phyloP scores from a whole-genome alignment of 2,329 filamentous ascomycete genomes.

The Pseudogymnoascus sp. region DNA sequence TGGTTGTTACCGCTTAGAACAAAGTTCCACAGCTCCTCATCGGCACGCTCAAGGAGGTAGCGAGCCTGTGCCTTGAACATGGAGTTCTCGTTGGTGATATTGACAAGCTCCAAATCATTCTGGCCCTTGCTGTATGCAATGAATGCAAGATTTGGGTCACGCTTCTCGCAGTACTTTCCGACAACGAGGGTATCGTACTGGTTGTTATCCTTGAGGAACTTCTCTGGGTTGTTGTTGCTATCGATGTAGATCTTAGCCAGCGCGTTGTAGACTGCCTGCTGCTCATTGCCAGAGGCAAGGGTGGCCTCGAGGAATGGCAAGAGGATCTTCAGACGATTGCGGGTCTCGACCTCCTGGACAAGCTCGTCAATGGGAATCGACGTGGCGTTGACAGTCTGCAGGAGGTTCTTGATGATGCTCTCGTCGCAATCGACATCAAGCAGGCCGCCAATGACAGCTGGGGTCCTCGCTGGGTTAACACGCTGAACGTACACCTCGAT shows the following conservation, averaged over 20 bases:
- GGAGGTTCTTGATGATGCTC: conserved; percentile 84
- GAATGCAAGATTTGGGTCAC: conserved; percentile 89
- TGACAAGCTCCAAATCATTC: conserved; percentile 94
- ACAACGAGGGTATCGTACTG: conserved; percentile 87
- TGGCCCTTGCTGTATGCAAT: conserved; percentile 95
- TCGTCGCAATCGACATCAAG: conserved; percentile 97
- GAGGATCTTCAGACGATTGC: conserved; percentile 91
- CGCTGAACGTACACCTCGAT: conserved; percentile 98
- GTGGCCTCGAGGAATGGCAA: conserved; percentile 94
- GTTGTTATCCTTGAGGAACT: conserved; percentile 95
- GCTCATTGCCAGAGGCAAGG: conserved; percentile 80
- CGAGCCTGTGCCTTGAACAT: conserved; percentile 99
- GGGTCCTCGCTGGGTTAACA: conserved; percentile 85
- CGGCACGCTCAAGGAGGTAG: conserved; percentile 84
- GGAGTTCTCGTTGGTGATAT: conserved; percentile 97
- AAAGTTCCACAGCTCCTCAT: conserved; percentile 87
- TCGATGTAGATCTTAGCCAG: conserved; percentile 99
- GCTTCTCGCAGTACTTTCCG: conserved; percentile 98
- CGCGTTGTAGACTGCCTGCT: conserved; percentile 94
- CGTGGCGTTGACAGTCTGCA: conserved; percentile 73
- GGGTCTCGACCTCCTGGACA: conserved; percentile 86
- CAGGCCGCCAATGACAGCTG: conserved; percentile 84
- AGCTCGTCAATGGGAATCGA: conserved; percentile 91
- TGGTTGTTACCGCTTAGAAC: conserved; percentile 94
- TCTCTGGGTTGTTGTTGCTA: conserved; percentile 95